Conservation (phyloP, 2,329 filamentous ascomycete species). For the Sporothrix euskadiensis region DNA sequence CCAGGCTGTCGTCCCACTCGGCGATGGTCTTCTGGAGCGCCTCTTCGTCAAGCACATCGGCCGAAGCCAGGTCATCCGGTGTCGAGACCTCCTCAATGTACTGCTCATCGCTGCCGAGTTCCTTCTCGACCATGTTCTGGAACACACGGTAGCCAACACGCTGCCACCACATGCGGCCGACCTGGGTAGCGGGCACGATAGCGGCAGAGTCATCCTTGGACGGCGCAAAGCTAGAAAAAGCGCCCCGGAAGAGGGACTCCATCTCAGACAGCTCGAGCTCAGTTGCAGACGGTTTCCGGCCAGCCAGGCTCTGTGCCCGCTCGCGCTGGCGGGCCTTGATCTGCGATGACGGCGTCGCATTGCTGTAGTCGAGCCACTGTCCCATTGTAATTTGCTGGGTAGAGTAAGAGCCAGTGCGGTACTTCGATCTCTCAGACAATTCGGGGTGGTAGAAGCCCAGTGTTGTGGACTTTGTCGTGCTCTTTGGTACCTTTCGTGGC, state of each 20-base stretch:
- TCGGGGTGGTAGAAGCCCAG: constrained; percentile 43
- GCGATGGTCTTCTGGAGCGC: constrained; percentile 57
- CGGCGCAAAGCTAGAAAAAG: constrained; percentile 79
- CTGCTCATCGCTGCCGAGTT: constrained; percentile 43
- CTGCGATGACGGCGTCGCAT: constrained; percentile 59
- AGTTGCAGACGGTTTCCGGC: constrained; percentile 56
- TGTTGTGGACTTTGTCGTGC: constrained; percentile 60
- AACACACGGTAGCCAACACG: constrained; percentile 66
- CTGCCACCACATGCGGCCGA: constrained; percentile 76
- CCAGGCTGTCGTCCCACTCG: constrained; percentile 57
- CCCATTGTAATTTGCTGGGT: constrained; percentile 66
- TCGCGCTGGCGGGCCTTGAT: constrained; percentile 67
- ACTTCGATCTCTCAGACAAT: constrained; percentile 54
- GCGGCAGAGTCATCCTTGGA: constrained; percentile 72
- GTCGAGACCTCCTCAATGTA: constrained; percentile 42
- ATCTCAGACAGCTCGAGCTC: constrained; percentile 66
- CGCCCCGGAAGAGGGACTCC: constrained; percentile 72
- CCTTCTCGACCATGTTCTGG: constrained; percentile 61
- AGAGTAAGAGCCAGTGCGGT: constrained; percentile 62
- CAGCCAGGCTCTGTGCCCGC: constrained; percentile 66
- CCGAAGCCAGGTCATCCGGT: constrained; percentile 29
- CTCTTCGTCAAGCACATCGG: constrained; percentile 48
- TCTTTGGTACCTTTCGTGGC: constrained; percentile 70
- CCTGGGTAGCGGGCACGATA: constrained; percentile 65
- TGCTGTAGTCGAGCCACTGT: constrained; percentile 69